Conservation (phyloP, 129 eudicot genomes). For the Artemisia annua region DNA sequence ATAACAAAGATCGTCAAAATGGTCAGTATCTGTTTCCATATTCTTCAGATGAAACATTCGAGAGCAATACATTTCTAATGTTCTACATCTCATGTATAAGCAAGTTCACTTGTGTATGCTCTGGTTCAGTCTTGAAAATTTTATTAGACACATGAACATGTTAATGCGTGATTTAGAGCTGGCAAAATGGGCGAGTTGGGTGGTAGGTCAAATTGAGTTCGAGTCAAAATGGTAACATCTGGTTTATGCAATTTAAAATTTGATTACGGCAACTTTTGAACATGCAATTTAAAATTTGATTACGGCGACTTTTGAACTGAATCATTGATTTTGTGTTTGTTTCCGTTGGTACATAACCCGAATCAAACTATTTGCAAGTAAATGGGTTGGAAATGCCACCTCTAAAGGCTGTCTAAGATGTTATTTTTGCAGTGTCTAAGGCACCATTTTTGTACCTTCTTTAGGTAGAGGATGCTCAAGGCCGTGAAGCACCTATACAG, state of each 20-base stretch:
- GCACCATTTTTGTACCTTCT: slow-evolving; percentile 22
- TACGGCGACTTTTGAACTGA: no score
- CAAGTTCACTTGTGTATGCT: slow-evolving; percentile 4
- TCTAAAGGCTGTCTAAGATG: neutral
- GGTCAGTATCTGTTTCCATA: slow-evolving; percentile 41
- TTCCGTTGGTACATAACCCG: neutral
- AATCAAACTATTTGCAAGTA: neutral
- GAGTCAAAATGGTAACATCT: neutral
- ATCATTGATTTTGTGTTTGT: no score
- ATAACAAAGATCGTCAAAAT: slow-evolving; percentile 82
- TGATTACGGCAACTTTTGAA: no score
- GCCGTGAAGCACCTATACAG: slow-evolving; percentile 98
- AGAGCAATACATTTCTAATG: neutral
- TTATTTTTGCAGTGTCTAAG: neutral
- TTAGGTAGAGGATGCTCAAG: slow-evolving; percentile 99
- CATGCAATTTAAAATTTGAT: no score
- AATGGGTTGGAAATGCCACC: neutral
- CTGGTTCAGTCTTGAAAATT: neutral
- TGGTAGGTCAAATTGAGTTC: neutral
- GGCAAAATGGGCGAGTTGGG: neutral
- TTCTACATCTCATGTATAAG: slow-evolving; percentile 8
- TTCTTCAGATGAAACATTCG: neutral
- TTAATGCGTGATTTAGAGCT: neutral
- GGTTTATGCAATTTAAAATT: neutral
- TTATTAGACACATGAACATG: slow-evolving; percentile 2